phyloP scores from a whole-genome alignment of 1,139 yeast genomes.

The Diutina ranongensis region DNA sequence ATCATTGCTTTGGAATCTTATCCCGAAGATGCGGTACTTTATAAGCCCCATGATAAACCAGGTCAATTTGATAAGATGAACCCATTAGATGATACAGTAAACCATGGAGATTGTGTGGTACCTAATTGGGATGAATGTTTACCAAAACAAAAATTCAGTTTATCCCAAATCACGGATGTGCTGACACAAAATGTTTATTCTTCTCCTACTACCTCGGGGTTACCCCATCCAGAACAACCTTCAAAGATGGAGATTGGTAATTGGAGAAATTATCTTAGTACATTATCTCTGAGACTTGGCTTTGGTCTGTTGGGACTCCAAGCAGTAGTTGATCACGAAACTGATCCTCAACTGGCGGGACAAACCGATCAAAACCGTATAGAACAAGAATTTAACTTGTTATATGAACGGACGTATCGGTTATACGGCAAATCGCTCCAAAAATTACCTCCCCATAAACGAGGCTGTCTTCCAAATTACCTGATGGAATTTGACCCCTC shows the following conservation, averaged over 20 bases:
- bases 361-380: slow-evolving; percentile 10
- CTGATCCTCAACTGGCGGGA: neutral
- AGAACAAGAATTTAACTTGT: slow-evolving; percentile 24
- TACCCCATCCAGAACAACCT: slow-evolving; percentile 10
- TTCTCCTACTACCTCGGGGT: neutral
- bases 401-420: slow-evolving; percentile 29
- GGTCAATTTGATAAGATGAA: slow-evolving; percentile 32
- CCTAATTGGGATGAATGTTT: slow-evolving; percentile 34
- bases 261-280: slow-evolving; percentile 28
- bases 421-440: slow-evolving; percentile 31
- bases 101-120: slow-evolving; percentile 30
- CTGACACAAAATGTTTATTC: slow-evolving; percentile 16
- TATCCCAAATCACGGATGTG: slow-evolving; percentile 15
- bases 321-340: neutral
- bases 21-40: slow-evolving; percentile 34
- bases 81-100: slow-evolving; percentile 35
- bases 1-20: slow-evolving; percentile 7
- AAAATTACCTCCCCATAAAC: slow-evolving; percentile 25
- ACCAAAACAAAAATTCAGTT: slow-evolving; percentile 18
- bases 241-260: slow-evolving; percentile 19
- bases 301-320: slow-evolving; percentile 17
- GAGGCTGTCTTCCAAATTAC: slow-evolving; percentile 35
- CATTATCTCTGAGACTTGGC: slow-evolving; percentile 28
- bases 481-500: slow-evolving; percentile 12
- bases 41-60: slow-evolving; percentile 33